Base-by-base conservation (phyloP, 176 grass and related monocot genomes). In the Alopecurus myosuroides region DNA sequence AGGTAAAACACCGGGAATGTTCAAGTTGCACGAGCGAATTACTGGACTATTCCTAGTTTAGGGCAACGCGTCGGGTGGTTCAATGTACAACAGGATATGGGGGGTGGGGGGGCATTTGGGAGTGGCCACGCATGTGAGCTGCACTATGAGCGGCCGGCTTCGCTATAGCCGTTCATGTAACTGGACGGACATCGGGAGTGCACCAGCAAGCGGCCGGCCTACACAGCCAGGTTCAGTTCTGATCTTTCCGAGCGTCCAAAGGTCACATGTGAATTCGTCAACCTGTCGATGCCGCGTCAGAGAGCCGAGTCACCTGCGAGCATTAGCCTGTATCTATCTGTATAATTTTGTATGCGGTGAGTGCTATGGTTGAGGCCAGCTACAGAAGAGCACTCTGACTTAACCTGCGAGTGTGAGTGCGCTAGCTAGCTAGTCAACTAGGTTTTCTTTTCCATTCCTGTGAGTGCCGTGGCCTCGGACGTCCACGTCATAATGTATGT, bases 71-170 rank as follows among this genome's bases (percentile, higher is more conserved):
- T 35, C 40, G 58, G 68, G 50, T 37, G 81, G 86, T 53, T 39
- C 50, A 37, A 46, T 37, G 60, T 35, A 35, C 4, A 35, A 35
- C 3, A 35, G 34, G 34, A 26, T 11, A 7, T 28, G 56, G 36
- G 28, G 4, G n/a, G n/a, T n/a, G n/a, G n/a, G n/a, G n/a, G n/a
- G n/a, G n/a, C n/a, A 63, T 63, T 28, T 23, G 57, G 49, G 28
- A 73, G 80, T 82, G 87, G 88, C 78, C 71, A 82, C 77, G 72
- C 84, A 78, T 86, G 88, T 86, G 78, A 77, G 11, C 52, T 71
- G 83, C 83, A 82, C 83, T 77, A 85, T 69, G 70, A 2, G 46
- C 58, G 60, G 22, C 71, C 15, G 62, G 44, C 25, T 45, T 37
- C 60, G 14, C 8, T 60, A 25, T 57, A n/a, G 53, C 60, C 10